Conservation (phyloP, 2,329 filamentous ascomycete genomes). For the Aspergillus pseudonomiae region DNA sequence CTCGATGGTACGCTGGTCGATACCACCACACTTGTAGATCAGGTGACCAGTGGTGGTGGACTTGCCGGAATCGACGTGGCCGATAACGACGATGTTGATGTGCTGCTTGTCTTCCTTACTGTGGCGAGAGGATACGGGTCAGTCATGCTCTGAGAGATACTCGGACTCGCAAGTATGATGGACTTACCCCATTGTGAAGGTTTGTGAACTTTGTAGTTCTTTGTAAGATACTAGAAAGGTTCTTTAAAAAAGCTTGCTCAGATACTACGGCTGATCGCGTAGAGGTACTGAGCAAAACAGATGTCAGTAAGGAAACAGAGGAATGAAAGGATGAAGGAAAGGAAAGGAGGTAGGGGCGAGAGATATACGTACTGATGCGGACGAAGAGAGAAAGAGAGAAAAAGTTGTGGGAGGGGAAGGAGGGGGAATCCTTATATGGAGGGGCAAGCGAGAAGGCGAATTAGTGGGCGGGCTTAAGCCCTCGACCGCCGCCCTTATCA, state of each 20-base stretch:
- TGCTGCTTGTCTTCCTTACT: constrained; percentile 96
- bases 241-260: constrained; percentile 46
- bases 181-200: constrained; percentile 65
- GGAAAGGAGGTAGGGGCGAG: constrained; percentile 27
- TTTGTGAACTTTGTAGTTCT: constrained; percentile 50
- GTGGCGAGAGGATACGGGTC: constrained; percentile 24
- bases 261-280: constrained; percentile 55
- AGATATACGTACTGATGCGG: constrained; percentile 52
- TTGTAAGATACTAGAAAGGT: constrained; percentile 51
- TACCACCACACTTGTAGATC: constrained; percentile 99
- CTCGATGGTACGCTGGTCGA: constrained; percentile 99
- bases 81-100: constrained; percentile 98
- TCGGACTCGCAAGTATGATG: background rate
- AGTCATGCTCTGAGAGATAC: background rate
- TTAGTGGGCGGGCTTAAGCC: constrained; percentile 40
- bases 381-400: constrained; percentile 43
- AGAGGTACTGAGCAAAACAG: constrained; percentile 50
- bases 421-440: constrained; percentile 53
- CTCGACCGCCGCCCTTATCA: constrained; percentile 27
- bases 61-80: constrained; percentile 99
- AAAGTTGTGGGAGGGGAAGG: constrained; percentile 45
- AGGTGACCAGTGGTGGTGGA: constrained; percentile 94
- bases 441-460: constrained; percentile 47
- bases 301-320: constrained; percentile 31
- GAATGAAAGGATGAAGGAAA: constrained; percentile 5